phyloP scores from a whole-genome alignment of 1,284 basidiomycete species.

The Psilocybe mexicana region DNA sequence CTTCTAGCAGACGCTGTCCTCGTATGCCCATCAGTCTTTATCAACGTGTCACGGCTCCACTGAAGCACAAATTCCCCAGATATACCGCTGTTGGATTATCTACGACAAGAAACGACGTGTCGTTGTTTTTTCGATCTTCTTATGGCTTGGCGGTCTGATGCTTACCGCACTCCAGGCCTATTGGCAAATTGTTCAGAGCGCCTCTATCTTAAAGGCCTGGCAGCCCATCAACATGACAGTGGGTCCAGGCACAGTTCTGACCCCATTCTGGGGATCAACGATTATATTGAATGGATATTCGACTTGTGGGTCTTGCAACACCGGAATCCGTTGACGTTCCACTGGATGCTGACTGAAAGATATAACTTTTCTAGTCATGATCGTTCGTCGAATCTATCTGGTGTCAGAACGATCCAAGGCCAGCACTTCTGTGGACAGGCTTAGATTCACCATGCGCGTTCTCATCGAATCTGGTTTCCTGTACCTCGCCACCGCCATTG shows the following conservation, averaged over 20 bases:
- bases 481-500: not conserved
- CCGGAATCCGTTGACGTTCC: too few relatives aligned
- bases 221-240: slow-evolving; percentile 11
- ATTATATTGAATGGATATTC: slow-evolving; percentile 14
- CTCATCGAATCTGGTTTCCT: not conserved
- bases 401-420: not conserved
- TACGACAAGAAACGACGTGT: not conserved
- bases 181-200: slow-evolving; percentile 12
- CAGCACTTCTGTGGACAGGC: not conserved
- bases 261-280: slow-evolving; percentile 17
- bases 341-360: too few relatives aligned
- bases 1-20: slow-evolving; percentile 10
- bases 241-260: slow-evolving; percentile 15
- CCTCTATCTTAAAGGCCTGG: slow-evolving; percentile 3
- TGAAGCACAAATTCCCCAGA: not conserved
- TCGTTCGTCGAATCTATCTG: not conserved
- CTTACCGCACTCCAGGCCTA: slow-evolving; percentile 12
- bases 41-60: too few relatives aligned
- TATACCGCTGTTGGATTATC: slow-evolving; percentile 14
- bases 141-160: slow-evolving; percentile 12
- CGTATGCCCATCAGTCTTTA: not conserved
- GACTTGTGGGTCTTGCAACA: not conserved
- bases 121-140: slow-evolving; percentile 9
- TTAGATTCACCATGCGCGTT: not conserved
- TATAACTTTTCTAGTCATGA: not conserved